These are phyloP conservation scores for Candida ortonii DNA, from an alignment of 805 yeast genomes.

Conservation along the genomic window DNA sequence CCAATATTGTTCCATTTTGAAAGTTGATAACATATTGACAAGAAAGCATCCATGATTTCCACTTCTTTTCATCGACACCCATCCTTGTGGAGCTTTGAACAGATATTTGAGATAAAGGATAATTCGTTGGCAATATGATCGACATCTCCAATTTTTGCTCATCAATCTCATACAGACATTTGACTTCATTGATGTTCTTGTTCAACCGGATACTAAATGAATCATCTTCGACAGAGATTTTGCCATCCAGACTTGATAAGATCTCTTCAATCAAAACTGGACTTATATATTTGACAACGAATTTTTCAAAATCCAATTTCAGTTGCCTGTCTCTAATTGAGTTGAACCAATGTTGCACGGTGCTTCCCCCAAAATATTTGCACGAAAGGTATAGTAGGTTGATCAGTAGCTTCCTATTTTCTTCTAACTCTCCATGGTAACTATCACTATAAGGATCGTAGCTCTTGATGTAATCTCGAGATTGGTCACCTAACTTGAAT, in stretches of 20 bases:
- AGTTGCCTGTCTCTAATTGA: constrained; percentile 65
- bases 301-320: constrained; percentile 58
- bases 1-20: constrained; percentile 68
- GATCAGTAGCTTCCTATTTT: constrained; percentile 40
- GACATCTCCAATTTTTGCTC: constrained; percentile 83
- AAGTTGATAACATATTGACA: constrained; percentile 79
- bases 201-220: constrained; percentile 61
- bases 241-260: constrained; percentile 36
- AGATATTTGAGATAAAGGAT: constrained; percentile 72
- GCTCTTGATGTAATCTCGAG: constrained; percentile 28
- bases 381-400: constrained; percentile 52
- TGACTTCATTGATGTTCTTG: constrained; percentile 61
- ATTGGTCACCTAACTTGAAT: constrained; percentile 20
- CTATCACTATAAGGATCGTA: constrained; percentile 17
- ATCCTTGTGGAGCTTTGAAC: constrained; percentile 77
- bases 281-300: constrained; percentile 60
- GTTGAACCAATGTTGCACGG: constrained; percentile 66
- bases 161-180: constrained; percentile 72
- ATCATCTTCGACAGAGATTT: constrained; percentile 33
- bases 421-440: constrained; percentile 28
- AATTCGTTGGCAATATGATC: constrained; percentile 67
- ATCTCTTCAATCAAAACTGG: constrained; percentile 61
- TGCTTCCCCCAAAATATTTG: constrained; percentile 55
- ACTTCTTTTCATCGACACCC: constrained; percentile 87
- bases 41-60: constrained; percentile 94